phyloP scores from a whole-genome alignment of 306 rosid species.

The Quillaja saponaria region DNA sequence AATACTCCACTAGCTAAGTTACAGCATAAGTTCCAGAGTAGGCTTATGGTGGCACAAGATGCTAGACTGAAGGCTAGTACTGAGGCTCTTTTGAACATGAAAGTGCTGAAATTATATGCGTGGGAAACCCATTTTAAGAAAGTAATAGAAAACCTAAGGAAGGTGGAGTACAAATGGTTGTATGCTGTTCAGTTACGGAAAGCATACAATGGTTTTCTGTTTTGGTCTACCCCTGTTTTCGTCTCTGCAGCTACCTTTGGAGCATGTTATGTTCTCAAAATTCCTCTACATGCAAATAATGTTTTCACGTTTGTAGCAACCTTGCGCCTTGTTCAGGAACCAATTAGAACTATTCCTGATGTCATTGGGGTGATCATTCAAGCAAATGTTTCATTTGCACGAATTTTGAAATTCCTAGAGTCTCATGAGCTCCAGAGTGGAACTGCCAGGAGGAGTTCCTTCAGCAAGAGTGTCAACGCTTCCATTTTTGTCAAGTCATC shows the following conservation, averaged over 20 bases:
- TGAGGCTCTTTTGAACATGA: conserved; percentile 76
- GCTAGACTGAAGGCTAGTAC: conserved; percentile 61
- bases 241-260: conserved; percentile 76
- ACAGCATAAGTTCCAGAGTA: conserved; percentile 61
- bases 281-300: conserved; percentile 75
- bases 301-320: conserved; percentile 82
- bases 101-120: conserved; percentile 72
- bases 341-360: conserved; percentile 55
- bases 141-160: conserved; percentile 50
- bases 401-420: conserved; percentile 60
- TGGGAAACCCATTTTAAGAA: conserved; percentile 75
- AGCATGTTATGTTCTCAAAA: conserved; percentile 54
- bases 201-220: conserved; percentile 48
- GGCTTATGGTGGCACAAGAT: conserved; percentile 75
- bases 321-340: conserved; percentile 80
- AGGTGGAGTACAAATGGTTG: conserved; percentile 53
- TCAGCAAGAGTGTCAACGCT: conserved; percentile 19
- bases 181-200: conserved; percentile 44
- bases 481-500: conserved; percentile 51
- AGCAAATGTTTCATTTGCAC: conserved; percentile 65
- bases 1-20: conserved; percentile 74
- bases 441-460: conserved; percentile 21
- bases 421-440: conserved; percentile 59
- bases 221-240: conserved; percentile 67
- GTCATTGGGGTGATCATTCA: conserved; percentile 64